Conservation (phyloP, 2,329 filamentous ascomycete genomes). For the Monosporascus sp. region DNA sequence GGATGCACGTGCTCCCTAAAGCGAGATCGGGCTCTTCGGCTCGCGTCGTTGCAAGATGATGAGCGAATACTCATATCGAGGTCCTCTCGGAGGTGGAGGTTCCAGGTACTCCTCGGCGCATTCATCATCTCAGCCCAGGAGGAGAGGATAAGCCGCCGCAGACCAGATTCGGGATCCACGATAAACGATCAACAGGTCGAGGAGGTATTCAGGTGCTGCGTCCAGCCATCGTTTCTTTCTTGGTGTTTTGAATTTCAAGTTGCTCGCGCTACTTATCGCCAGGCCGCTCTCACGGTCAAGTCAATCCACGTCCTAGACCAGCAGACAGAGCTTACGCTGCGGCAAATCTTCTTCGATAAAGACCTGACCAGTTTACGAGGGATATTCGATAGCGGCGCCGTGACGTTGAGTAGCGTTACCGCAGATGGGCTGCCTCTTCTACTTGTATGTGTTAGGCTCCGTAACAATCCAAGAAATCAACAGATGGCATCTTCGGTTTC, state of each 20-base stretch:
- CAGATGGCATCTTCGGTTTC: neutral
- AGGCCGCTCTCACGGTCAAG: neutral
- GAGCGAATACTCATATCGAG: neutral
- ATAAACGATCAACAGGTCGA: neutral
- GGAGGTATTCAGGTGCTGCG: neutral
- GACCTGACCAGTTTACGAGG: neutral
- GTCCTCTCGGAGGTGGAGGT: neutral
- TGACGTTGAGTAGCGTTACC: neutral
- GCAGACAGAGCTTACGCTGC: neutral
- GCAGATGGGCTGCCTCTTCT: neutral
- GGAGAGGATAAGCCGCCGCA: neutral
- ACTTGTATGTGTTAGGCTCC: neutral
- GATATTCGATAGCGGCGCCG: neutral
- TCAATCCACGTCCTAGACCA: neutral
- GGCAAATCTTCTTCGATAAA: neutral
- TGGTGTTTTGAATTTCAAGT: neutral
- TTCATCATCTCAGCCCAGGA: neutral
- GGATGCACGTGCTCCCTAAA: too few species aligned
- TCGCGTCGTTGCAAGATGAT: neutral
- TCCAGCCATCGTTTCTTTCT: neutral
- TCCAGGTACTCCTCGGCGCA: neutral
- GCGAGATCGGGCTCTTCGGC: neutral
- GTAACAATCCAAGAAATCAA: too few species aligned
- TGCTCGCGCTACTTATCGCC: neutral
- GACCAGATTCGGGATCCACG: neutral